A percentile compares a stretch with the other conserved stretches of the same genome.
Conservation (phyloP, 2,329 filamentous ascomycete genomes). For the Colletotrichum somersetense region DNA sequence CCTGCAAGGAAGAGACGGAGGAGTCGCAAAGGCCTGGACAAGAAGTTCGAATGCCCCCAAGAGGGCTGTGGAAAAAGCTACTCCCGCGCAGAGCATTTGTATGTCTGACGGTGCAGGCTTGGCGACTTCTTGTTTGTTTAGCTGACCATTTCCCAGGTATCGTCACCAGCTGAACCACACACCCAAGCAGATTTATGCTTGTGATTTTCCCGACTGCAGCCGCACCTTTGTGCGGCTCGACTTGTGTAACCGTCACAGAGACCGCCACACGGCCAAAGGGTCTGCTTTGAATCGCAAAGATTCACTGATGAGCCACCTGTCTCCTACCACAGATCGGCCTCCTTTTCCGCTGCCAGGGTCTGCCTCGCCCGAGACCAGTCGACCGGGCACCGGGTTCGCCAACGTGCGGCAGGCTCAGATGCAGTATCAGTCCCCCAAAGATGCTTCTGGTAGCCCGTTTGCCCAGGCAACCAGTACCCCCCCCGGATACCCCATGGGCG, state of each 20-base stretch:
- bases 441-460: slow-evolving; percentile 59
- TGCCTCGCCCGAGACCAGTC: slow-evolving; percentile 62
- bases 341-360: slow-evolving; percentile 57
- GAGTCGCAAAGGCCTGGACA: slow-evolving; percentile 83
- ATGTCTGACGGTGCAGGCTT: slow-evolving; percentile 54
- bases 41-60: slow-evolving; percentile 86
- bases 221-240: slow-evolving; percentile 95
- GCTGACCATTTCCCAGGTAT: slow-evolving; percentile 64
- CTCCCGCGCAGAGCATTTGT: slow-evolving; percentile 95
- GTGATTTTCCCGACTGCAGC: slow-evolving; percentile 91
- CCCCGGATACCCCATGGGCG: slow-evolving; percentile 46
- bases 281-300: slow-evolving; percentile 83
- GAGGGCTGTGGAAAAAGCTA: slow-evolving; percentile 96
- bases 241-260: slow-evolving; percentile 86
- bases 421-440: slow-evolving; percentile 62
- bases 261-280: slow-evolving; percentile 83
- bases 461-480: slow-evolving; percentile 60
- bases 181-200: slow-evolving; percentile 94
- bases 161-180: slow-evolving; percentile 96
- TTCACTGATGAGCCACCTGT: slow-evolving; percentile 68
- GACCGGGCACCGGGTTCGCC: slow-evolving; percentile 57
- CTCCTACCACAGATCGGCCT: slow-evolving; percentile 58
- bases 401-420: slow-evolving; percentile 56
- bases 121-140: background rate
- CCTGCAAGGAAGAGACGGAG: slow-evolving; percentile 72